These are phyloP conservation scores for Filosporella fistucella DNA, from an alignment of 495 filamentous ascomycete species.

Conservation along the genomic window DNA sequence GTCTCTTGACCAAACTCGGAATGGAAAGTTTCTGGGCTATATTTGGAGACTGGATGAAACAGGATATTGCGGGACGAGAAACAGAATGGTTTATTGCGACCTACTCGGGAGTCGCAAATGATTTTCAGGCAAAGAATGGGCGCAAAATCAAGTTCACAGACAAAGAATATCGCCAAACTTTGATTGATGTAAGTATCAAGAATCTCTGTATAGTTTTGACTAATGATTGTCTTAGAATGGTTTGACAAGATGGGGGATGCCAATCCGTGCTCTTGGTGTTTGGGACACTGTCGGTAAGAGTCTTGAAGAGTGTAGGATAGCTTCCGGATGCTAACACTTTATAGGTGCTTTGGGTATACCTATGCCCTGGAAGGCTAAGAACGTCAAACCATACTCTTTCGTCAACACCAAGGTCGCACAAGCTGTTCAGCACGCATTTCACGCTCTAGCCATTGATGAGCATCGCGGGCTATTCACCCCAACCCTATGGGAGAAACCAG, in stretches of 20 bases:
- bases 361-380: constrained; percentile 1
- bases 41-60: constrained; percentile 58
- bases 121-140: background rate
- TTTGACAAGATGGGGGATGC: constrained; percentile 17
- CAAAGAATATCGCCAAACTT: constrained; percentile 7
- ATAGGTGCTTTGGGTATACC: constrained; percentile 22
- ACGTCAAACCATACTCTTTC: constrained; percentile 22
- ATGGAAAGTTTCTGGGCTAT: constrained; percentile 61
- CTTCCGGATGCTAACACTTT: background rate
- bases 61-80: constrained; percentile 34
- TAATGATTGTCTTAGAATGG: constrained; percentile 1
- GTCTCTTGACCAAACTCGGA: constrained; percentile 58
- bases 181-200: constrained; percentile 13
- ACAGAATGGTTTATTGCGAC: constrained; percentile 12
- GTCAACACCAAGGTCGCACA: constrained; percentile 53
- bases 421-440: constrained; percentile 63
- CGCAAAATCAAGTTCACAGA: constrained; percentile 12
- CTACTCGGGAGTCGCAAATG: background rate
- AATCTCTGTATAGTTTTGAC: background rate
- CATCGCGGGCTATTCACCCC: constrained; percentile 58
- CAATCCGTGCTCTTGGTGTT: constrained; percentile 41
- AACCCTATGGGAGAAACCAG: constrained; percentile 52
- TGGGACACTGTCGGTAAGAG: constrained; percentile 51
- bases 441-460: constrained; percentile 72
- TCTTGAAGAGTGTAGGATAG: background rate